phyloP scores from a whole-genome alignment of 2,329 filamentous ascomycete species.

The Dactylonectria macrodidyma region DNA sequence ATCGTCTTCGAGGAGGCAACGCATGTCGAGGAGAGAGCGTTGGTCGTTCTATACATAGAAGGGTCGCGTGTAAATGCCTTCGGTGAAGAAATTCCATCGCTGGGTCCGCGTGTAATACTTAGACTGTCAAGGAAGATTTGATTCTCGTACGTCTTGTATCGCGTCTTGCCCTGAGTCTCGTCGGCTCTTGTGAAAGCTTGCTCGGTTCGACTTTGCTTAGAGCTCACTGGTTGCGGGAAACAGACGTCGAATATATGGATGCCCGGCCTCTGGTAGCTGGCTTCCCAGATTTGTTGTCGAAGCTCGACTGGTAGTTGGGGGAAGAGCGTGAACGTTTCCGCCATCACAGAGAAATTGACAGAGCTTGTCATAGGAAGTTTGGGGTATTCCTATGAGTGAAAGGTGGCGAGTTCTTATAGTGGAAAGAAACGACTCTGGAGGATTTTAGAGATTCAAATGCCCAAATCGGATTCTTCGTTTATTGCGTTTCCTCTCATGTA shows the following conservation, averaged over 20 bases:
- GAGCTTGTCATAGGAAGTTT: too few relatives aligned
- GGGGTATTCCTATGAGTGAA: too few relatives aligned
- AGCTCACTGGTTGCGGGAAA: neutral
- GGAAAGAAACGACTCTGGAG: too few relatives aligned
- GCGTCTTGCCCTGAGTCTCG: neutral
- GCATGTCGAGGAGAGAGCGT: too few relatives aligned
- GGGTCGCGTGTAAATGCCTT: neutral
- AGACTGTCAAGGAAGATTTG: neutral
- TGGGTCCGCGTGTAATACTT: neutral
- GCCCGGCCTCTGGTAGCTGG: neutral
- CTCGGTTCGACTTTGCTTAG: neutral
- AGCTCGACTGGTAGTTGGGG: neutral
- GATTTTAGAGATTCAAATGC: too few relatives aligned
- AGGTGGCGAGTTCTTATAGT: too few relatives aligned
- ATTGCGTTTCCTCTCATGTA: too few relatives aligned
- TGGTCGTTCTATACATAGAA: neutral
- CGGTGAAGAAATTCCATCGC: neutral
- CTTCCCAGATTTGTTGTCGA: neutral
- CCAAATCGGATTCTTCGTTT: too few relatives aligned
- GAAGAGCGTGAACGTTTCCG: conserved; percentile 8
- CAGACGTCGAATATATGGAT: conserved; percentile 9
- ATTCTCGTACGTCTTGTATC: neutral
- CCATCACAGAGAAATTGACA: too few relatives aligned
- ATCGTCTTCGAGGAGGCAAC: neutral
- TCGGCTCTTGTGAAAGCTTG: neutral